These are phyloP conservation scores for Leccinum disarticulatum DNA, from an alignment of 768 basidiomycete species.

Conservation along the genomic window DNA sequence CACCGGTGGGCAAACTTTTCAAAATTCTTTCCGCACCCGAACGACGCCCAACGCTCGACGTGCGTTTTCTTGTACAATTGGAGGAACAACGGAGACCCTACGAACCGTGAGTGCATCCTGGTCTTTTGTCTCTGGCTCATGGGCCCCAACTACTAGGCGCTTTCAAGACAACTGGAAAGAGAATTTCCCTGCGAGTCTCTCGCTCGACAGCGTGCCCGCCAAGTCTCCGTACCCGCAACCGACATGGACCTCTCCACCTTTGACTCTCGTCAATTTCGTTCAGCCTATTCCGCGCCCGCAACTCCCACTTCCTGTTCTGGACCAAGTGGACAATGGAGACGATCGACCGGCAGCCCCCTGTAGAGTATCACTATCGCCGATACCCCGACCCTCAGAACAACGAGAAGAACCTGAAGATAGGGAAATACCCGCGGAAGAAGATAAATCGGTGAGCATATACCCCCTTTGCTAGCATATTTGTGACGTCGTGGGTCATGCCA, in stretches of 20 bases:
- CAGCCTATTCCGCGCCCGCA: conserved; percentile 22
- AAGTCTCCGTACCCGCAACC: conserved; percentile 30
- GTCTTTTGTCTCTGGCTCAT: not conserved
- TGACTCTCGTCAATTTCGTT: conserved; percentile 22
- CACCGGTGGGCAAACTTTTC: conserved; percentile 24
- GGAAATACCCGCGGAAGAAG: not conserved
- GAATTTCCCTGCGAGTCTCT: conserved; percentile 15
- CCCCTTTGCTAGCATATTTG: not conserved
- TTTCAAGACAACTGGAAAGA: conserved; percentile 29
- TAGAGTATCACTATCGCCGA: not conserved
- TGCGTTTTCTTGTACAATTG: conserved; percentile 32
- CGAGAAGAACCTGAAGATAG: not conserved
- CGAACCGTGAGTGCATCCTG: conserved; percentile 25
- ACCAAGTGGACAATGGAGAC: not conserved
- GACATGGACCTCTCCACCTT: conserved; percentile 22
- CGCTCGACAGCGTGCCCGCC: conserved; percentile 12
- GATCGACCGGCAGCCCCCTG: not conserved
- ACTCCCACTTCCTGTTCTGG: not conserved
- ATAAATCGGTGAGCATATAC: conserved; percentile 5
- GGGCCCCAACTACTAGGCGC: not conserved
- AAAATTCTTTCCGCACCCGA: not conserved
- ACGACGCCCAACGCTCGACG: conserved; percentile 17
- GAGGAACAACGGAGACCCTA: conserved; percentile 31
- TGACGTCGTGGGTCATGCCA: not conserved
- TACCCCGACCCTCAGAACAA: not conserved